These are phyloP conservation scores for Tillandsia fasciculata DNA, from an alignment of 176 grass and related monocot species.

Conservation along the genomic window DNA sequence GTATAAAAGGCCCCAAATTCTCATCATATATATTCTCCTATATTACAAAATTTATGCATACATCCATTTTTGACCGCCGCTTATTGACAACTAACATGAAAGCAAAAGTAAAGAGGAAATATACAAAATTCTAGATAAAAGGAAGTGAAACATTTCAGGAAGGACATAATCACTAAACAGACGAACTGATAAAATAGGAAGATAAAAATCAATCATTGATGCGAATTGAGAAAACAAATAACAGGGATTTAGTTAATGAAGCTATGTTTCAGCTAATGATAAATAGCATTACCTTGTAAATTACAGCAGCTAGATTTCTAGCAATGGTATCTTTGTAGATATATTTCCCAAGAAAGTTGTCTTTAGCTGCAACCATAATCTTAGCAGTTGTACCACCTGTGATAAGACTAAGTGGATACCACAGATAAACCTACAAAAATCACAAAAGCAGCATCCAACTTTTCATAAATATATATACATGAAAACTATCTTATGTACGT, in stretches of 20 bases:
- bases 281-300: conserved; percentile 52
- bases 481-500: neutral
- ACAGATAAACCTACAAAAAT: conserved; percentile 67
- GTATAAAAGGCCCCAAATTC: neutral
- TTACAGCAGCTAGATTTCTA: conserved; percentile 70
- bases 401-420: conserved; percentile 88
- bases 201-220: neutral
- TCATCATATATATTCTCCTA: too few relatives aligned
- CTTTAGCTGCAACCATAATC: conserved; percentile 92
- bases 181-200: neutral
- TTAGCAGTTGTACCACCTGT: conserved; percentile 89
- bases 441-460: conserved; percentile 1
- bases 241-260: neutral
- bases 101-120: too few relatives aligned
- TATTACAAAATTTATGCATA: too few relatives aligned
- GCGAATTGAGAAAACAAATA: neutral
- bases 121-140: too few relatives aligned
- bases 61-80: too few relatives aligned
- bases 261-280: neutral
- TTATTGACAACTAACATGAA: too few relatives aligned
- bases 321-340: conserved; percentile 88
- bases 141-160: too few relatives aligned
- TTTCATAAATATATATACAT: neutral
- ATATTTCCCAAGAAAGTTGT: conserved; percentile 95
- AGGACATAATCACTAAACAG: too few relatives aligned